A percentile compares a stretch with the other conserved stretches of the same genome.
Evolutionary conservation across 2,329 filamentous ascomycete species (phyloP).

Genomic region (Cladobotryum protrusum): DNA sequence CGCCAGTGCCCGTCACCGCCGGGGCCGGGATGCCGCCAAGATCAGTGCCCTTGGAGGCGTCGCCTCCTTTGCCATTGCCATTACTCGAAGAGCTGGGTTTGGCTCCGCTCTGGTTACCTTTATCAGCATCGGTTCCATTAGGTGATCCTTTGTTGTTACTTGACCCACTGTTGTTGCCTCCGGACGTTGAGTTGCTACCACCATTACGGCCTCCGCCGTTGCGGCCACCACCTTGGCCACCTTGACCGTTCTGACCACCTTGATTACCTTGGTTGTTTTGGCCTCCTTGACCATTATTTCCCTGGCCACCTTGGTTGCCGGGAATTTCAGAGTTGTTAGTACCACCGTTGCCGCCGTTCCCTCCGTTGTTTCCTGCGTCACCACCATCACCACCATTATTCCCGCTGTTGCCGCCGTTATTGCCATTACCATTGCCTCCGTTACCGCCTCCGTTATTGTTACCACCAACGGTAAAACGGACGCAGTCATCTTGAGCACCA

Average conservation of each 20-base stretch:
- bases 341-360: constrained; percentile 14
- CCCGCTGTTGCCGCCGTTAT: not conserved
- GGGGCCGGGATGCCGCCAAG: constrained; percentile 49
- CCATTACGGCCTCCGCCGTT: constrained; percentile 3
- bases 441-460: constrained; percentile 14
- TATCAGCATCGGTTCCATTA: constrained; percentile 1
- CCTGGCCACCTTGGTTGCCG: constrained; percentile 5
- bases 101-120: not conserved
- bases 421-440: constrained; percentile 13
- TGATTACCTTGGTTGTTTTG: constrained; percentile 10
- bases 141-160: no score
- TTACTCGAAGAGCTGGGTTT: not conserved
- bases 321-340: not conserved
- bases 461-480: constrained; percentile 49
- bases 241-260: constrained; percentile 8
- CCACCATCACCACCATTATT: constrained; percentile 15
- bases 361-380: constrained; percentile 11
- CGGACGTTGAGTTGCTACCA: not conserved
- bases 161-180: no score
- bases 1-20: constrained; percentile 40
- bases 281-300: constrained; percentile 11
- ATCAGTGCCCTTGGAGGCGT: constrained; percentile 25
- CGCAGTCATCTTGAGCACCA: constrained; percentile 60
- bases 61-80: constrained; percentile 15
- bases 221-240: constrained; percentile 8